Base-by-base conservation (phyloP, 2,329 filamentous ascomycete genomes). In the Hirsutella minnesotensis region DNA sequence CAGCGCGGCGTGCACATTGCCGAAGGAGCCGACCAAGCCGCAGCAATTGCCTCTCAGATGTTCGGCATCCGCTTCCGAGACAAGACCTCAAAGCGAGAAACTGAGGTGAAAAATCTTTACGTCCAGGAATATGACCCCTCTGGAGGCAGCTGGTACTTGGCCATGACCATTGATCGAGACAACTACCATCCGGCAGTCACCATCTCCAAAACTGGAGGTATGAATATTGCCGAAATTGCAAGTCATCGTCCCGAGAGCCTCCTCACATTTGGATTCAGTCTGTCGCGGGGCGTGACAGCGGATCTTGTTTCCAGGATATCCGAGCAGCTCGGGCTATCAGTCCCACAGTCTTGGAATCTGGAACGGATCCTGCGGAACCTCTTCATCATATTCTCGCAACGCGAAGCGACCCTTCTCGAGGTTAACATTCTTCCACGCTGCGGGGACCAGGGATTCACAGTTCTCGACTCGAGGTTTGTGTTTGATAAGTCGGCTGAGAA, bases 401-500 rank as follows among this genome's bases (percentile, higher is more conserved):
- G 64, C 21, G 70, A 76, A 40, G 72, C 69, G 0, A 69, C 62
- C 5, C 54, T 64, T 0, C 53, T 75, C 3, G 66, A 72, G 43
- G 54, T 69, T 5, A 61, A 64, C 29, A 55, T 65, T 0, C 52
- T 72, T 0, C 56, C 49, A 2, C 53, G 51, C 9, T 59, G 53
- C 0, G 9, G 40, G 0, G 52, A 61, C 1, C 57, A 57, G 0
- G 38, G 42, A 0, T 56, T 72, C 18, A 34, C 47, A 3, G 58
- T 57, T 27, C 41, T 57, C 1, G 59, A 65, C 30, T 62, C 70
- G 0, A 61, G 58, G 1, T 66, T 75, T 35, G 56, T 57, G 2
- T 65, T 75, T 19, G 73, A 77, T 49, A 63, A 75, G 34, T 64
- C 67, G 0, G 68, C 70, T 0, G 47, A 51, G 10, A 57, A 58